A percentile compares a stretch with the other conserved stretches of the same genome.
phyloP scores from a whole-genome alignment of 176 grass and related monocot genomes.

The Musa troglodytarum region DNA sequence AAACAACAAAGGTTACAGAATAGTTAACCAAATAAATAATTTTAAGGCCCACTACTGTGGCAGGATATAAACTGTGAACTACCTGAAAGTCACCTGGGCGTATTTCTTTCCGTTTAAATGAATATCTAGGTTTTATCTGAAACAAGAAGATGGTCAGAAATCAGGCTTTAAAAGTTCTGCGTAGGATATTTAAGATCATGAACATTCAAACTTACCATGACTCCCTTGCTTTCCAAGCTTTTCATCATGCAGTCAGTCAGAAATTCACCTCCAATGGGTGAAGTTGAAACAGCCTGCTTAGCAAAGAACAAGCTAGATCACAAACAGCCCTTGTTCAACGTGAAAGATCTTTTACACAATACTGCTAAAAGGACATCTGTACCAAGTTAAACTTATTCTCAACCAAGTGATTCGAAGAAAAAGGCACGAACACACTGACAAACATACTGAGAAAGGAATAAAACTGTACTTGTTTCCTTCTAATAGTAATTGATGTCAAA shows the following conservation, averaged over 20 bases:
- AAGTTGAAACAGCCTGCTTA: slow-evolving; percentile 72
- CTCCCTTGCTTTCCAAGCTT: slow-evolving; percentile 95
- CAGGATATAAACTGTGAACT: background rate
- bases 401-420: too few relatives aligned
- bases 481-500: background rate
- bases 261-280: slow-evolving; percentile 94
- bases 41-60: too few relatives aligned
- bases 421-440: background rate
- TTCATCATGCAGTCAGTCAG: slow-evolving; percentile 99
- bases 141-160: slow-evolving; percentile 16
- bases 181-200: slow-evolving; percentile 5
- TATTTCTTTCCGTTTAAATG: slow-evolving; percentile 91
- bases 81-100: slow-evolving; percentile 89
- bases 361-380: background rate
- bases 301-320: background rate
- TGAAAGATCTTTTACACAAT: background rate
- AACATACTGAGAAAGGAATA: background rate
- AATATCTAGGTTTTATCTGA: slow-evolving; percentile 96
- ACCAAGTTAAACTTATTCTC: too few relatives aligned
- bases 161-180: slow-evolving; percentile 5
- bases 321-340: background rate
- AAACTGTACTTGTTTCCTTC: background rate
- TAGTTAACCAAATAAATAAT: too few relatives aligned
- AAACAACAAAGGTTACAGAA: background rate
- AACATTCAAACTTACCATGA: slow-evolving; percentile 48